Base-by-base conservation (phyloP, 73 alveolate genomes). In the Durusdinium trenchii region DNA sequence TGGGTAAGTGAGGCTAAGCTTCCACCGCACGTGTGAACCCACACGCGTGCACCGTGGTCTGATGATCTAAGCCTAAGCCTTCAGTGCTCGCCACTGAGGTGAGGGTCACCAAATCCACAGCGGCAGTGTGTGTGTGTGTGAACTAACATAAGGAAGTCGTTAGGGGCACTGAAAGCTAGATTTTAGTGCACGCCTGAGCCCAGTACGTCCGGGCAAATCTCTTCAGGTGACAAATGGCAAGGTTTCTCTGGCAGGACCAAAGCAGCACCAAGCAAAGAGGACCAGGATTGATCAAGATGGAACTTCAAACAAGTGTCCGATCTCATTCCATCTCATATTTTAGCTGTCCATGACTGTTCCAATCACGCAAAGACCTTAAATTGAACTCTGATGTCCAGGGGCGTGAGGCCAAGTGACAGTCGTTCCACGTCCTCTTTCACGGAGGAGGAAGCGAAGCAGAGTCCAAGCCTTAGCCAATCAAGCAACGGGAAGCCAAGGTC, bases 341-440 rank as follows among this genome's bases (percentile, higher is more conserved):
- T 57, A 16, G 32, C 23, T 57, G 69, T 16, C 69, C 69, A 16
- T 23, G 12, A 57, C 32, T 57, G 69, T 1, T 60, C 4, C 73
- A 23, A 60, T 60, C 73, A 23, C 73, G 3, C 30, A 32, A 60
- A 60, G 1, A 60, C 73, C 18, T 60, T 32, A 60, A 60, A 23
- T 32, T 32, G 6, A 0, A 67, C 43, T 30, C 42, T n/a, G 18
- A 16, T 35, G 45, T 16, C 45, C n/a, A 35, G 28, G 64, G 64
- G 51, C n/a, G 50, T 36, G 91, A 36, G 23, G 62, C 45, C 96
- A 46, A 46, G 96, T 12, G 10, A 40, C 98, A 91, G 50, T 69
- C 89, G 52, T 35, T 91, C 98, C n/a, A 91, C 98, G n/a, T 91
- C 98, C 75, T 91, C 98, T 40, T 50, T 75, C 51, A 91, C 89